Evolutionary conservation across 306 rosid genomes (phyloP).

Genomic region (Gillenia trifoliata): DNA sequence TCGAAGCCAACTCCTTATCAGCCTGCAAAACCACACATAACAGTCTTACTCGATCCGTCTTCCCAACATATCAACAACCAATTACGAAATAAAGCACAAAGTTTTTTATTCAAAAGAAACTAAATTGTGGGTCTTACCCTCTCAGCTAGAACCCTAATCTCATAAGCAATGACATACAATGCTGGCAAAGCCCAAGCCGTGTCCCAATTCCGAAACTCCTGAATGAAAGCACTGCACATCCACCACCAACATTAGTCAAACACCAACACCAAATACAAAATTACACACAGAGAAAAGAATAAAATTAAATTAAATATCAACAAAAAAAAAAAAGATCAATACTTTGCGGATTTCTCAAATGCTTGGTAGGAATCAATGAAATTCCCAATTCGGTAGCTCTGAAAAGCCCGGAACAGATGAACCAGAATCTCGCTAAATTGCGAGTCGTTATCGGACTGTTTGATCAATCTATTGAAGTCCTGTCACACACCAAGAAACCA

Average conservation of each 20-base stretch:
- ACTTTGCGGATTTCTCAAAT: conserved; percentile 82
- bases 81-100: not conserved
- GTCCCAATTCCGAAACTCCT: conserved; percentile 96
- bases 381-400: conserved; percentile 44
- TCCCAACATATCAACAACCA: conserved; percentile 2
- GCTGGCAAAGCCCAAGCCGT: conserved; percentile 95
- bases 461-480: conserved; percentile 65
- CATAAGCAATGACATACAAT: conserved; percentile 64
- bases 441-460: conserved; percentile 58
- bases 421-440: conserved; percentile 54
- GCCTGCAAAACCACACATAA: conserved; percentile 36
- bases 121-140: conserved; percentile 36
- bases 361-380: conserved; percentile 70
- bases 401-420: conserved; percentile 78
- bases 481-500: not conserved
- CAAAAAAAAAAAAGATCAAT: not conserved
- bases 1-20: conserved; percentile 67
- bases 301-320: not conserved
- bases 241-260: conserved; percentile 15
- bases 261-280: not conserved
- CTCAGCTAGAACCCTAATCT: conserved; percentile 92
- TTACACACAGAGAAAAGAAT: not conserved
- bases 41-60: conserved; percentile 1
- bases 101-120: not conserved
- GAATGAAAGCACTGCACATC: conserved; percentile 77